phyloP scores from a whole-genome alignment of 768 basidiomycete genomes.

The Pulveroboletus sp. region DNA sequence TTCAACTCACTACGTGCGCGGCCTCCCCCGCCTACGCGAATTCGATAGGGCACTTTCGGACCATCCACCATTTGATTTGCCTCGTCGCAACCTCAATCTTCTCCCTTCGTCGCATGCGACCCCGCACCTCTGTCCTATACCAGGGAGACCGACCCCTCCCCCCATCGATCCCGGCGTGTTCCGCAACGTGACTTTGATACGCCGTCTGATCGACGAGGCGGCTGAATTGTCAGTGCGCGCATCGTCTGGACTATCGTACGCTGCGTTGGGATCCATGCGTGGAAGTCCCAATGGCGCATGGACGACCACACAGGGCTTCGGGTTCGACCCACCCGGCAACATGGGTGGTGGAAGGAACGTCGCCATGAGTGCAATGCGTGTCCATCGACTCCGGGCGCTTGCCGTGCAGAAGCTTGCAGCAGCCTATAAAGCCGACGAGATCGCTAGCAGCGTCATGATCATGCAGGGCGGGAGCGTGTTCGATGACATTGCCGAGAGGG shows the following conservation, averaged over 20 bases:
- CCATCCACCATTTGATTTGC: conserved; percentile 45
- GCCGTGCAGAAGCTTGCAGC: conserved; percentile 85
- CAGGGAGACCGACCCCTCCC: conserved; percentile 71
- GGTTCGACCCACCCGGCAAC: conserved; percentile 56
- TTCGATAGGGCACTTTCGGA: conserved; percentile 40
- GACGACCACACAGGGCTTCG: conserved; percentile 59
- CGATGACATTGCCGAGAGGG: conserved; percentile 87
- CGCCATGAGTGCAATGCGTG: conserved; percentile 79
- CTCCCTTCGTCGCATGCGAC: conserved; percentile 34
- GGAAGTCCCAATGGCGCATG: conserved; percentile 46
- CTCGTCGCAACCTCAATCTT: conserved; percentile 34
- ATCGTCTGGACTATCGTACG: conserved; percentile 75
- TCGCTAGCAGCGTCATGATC: conserved; percentile 89
- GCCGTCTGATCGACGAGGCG: conserved; percentile 84
- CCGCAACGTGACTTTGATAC: conserved; percentile 66
- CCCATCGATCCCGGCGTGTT: conserved; percentile 91
- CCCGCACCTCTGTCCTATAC: conserved; percentile 50
- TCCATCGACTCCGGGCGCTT: conserved; percentile 73
- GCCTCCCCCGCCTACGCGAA: conserved; percentile 25
- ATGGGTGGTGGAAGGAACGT: conserved; percentile 63
- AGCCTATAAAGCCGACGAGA: conserved; percentile 85
- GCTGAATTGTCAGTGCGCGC: conserved; percentile 86
- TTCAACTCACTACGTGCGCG: conserved; percentile 8
- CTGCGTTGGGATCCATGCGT: conserved; percentile 66
- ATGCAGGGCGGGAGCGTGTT: conserved; percentile 94